Conservation (phyloP, 768 basidiomycete genomes). For the Calocybe indica region DNA sequence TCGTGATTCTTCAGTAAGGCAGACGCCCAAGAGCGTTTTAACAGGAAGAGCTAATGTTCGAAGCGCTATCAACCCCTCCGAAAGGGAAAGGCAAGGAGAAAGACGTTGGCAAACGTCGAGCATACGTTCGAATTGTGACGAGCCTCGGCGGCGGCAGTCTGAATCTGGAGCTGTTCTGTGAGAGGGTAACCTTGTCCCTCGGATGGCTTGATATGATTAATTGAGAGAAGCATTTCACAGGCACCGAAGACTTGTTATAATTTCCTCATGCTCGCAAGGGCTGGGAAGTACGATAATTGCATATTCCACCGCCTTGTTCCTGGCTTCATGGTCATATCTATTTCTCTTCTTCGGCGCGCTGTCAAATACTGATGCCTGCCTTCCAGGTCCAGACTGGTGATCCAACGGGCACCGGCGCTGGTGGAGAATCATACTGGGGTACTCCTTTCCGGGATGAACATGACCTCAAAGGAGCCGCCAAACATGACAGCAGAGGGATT, state of each 20-base stretch:
- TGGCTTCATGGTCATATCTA: constrained; percentile 77
- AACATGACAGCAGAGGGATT: constrained; percentile 78
- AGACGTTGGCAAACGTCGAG: constrained; percentile 84
- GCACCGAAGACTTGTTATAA: constrained; percentile 99
- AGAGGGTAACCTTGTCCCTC: constrained; percentile 51
- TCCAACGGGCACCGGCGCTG: constrained; percentile 91
- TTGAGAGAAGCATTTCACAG: constrained; percentile 28
- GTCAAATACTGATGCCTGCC: too few species aligned
- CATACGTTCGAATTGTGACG: constrained; percentile 94
- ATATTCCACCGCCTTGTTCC: constrained; percentile 92
- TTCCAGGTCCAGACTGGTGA: constrained; percentile 93
- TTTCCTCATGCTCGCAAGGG: constrained; percentile 87
- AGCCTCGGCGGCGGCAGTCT: constrained; percentile 81
- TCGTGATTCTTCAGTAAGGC: background rate
- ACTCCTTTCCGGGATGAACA: constrained; percentile 95
- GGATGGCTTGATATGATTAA: background rate
- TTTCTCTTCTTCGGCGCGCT: background rate
- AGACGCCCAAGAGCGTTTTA: background rate
- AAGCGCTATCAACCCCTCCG: constrained; percentile 73
- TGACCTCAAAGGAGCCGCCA: constrained; percentile 81
- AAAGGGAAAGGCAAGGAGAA: constrained; percentile 93
- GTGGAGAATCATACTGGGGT: constrained; percentile 92
- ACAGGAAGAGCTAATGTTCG: constrained; percentile 97
- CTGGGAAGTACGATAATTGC: constrained; percentile 86
- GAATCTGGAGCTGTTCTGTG: constrained; percentile 83